A percentile compares a stretch with the other conserved stretches of the same genome.
These are phyloP conservation scores for Myxozyma nipponensis DNA, from an alignment of 805 yeast species.

Conservation along the genomic window DNA sequence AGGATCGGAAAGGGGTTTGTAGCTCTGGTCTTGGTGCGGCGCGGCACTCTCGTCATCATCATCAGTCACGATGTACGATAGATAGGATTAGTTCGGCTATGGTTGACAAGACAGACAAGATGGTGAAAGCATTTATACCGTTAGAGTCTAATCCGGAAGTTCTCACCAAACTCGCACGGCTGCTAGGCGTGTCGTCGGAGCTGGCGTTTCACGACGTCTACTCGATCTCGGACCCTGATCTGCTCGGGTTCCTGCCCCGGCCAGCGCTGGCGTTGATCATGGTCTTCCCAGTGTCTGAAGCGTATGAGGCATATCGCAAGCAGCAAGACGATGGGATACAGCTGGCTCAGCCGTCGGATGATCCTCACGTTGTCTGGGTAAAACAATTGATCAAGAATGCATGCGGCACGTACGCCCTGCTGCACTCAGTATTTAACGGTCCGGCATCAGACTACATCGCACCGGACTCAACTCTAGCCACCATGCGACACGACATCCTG, in stretches of 20 bases:
- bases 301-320: conserved; percentile 52
- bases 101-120: background rate
- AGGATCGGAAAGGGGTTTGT: no score
- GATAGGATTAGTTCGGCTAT: no score
- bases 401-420: conserved; percentile 86
- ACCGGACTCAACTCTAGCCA: conserved; percentile 32
- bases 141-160: conserved; percentile 87
- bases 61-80: no score
- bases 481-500: conserved; percentile 30
- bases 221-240: conserved; percentile 79
- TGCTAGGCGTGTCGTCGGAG: conserved; percentile 60
- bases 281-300: conserved; percentile 71
- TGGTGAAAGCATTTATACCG: conserved; percentile 49
- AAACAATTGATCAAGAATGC: conserved; percentile 80
- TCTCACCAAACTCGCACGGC: conserved; percentile 63
- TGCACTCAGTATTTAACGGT: conserved; percentile 55
- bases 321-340: conserved; percentile 39
- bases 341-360: conserved; percentile 19
- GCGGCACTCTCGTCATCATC: no score
- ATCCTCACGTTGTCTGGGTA: conserved; percentile 59
- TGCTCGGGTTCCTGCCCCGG: conserved; percentile 73
- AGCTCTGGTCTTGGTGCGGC: no score
- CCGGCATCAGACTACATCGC: conserved; percentile 34
- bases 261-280: conserved; percentile 75
- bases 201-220: conserved; percentile 74